Base-by-base conservation (phyloP, 768 basidiomycete genomes). In the Neoboletus brunneissimus region DNA sequence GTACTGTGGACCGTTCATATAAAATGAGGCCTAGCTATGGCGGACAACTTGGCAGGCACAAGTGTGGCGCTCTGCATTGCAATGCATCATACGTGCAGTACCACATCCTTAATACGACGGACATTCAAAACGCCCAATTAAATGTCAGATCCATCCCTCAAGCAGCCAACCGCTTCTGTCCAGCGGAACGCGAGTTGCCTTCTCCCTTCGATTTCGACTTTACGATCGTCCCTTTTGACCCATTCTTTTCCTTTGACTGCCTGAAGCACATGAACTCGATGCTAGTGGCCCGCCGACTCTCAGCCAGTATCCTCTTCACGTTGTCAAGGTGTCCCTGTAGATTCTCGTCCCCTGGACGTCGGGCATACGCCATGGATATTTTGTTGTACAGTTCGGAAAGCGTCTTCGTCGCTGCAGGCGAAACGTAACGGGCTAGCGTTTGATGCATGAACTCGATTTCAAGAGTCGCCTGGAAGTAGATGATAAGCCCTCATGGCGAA, bases 401-500 rank as follows among this genome's bases (percentile, higher is more conserved):
- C 48, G 86, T 91, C 67, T 86, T 85, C 35, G 89, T 89, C 15
- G 96, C 92, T 8, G 79, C 67, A 1, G 86, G 78, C 16, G 90
- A 89, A 52, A 98, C 89, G 69, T 96, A 95, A 62, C 90, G 87
- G 31, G 87, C 85, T 41, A 99, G 77, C 7, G 91, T 94, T 75
- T 98, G 97, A 72, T 99, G 96, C 79, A 98, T 87, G 77, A 98
- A 98, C 75, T 98, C 97, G 62, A 98, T 97, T 73, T 98, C 96
- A 27, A 99, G 86, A 5, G 97, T 98, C 15, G 97, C 97, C 94
- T 98, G 69, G 6, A 7, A n/a, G 18, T n/a, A 5, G 15, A n/a
- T 5, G 5, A 42, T 55, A 4, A 58, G 37, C 29, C 2, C 29
- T 1, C 11, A 15, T 7, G 16, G 18, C 20, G 32, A 32, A 42